Percentiles rank a stretch among this genome's conserved stretches.
phyloP scores from a whole-genome alignment of 441 rosid genomes.

The Euphorbia schlechtendalii region DNA sequence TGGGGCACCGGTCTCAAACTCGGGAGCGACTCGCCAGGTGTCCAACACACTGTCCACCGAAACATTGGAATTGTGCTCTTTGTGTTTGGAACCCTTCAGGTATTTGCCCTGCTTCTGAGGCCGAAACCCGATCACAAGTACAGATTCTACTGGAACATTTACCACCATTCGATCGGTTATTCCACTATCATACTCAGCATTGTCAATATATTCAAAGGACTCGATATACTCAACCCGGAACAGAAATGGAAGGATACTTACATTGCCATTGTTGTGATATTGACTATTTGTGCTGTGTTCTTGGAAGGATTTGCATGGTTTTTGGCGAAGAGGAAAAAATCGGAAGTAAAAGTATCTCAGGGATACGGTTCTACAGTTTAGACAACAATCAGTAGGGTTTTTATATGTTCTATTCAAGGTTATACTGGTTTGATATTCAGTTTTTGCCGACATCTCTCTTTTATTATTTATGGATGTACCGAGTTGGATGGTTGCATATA shows the following conservation, averaged over 20 bases:
- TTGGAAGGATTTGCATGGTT: constrained; percentile 60
- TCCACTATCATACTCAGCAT: constrained; percentile 41
- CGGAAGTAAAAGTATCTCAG: constrained; percentile 22
- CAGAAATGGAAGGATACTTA: constrained; percentile 73
- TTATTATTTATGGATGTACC: too few species aligned
- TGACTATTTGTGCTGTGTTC: constrained; percentile 33
- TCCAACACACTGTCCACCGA: constrained; percentile 43
- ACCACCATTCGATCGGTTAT: constrained; percentile 66
- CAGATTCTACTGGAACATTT: constrained; percentile 73
- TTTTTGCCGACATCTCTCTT: too few species aligned
- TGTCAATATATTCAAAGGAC: constrained; percentile 62
- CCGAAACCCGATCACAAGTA: constrained; percentile 71
- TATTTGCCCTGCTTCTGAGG: constrained; percentile 64
- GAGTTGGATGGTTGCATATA: too few species aligned
- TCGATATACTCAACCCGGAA: constrained; percentile 50
- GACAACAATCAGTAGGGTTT: too few species aligned
- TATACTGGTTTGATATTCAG: too few species aligned
- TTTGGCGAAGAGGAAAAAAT: constrained; percentile 43
- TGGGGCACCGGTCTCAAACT: constrained; percentile 80
- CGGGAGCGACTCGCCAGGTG: constrained; percentile 47
- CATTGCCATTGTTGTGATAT: constrained; percentile 41
- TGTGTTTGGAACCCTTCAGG: constrained; percentile 68
- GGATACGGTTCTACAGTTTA: neutral
- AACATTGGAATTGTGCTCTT: constrained; percentile 58
- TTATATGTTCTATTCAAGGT: too few species aligned